Evolutionary conservation across 2,329 filamentous ascomycete species (phyloP).

Genomic region (Paecilomyces fulvus): DNA sequence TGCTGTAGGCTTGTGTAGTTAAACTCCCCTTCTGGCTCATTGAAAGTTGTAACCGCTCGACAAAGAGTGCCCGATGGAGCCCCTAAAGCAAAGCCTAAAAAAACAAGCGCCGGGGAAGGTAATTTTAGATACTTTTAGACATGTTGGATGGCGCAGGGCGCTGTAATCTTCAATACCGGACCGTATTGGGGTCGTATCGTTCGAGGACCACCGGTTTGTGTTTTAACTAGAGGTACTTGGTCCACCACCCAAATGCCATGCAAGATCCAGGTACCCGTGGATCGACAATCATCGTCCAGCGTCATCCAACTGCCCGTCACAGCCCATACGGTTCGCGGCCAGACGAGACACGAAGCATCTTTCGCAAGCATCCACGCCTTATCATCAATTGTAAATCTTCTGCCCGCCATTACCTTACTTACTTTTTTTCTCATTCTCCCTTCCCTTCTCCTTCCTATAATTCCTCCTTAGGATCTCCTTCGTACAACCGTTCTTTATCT

Average conservation of each 20-base stretch:
- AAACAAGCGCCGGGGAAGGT: background rate
- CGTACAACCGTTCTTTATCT: conserved; percentile 10
- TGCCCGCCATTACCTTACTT: conserved; percentile 7
- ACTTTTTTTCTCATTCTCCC: conserved; percentile 15
- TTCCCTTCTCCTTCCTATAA: conserved; percentile 8
- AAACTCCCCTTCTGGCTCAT: background rate
- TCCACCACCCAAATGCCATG: background rate
- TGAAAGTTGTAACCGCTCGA: background rate
- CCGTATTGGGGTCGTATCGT: background rate
- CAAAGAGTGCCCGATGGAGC: background rate
- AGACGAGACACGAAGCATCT: conserved; percentile 14
- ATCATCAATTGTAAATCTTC: background rate
- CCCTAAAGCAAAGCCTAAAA: background rate
- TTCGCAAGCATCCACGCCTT: conserved; percentile 11
- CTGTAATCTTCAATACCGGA: background rate
- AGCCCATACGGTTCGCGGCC: background rate
- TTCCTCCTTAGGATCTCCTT: conserved; percentile 6
- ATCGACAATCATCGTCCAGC: no score
- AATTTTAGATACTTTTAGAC: background rate
- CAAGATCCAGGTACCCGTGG: background rate
- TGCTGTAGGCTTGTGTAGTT: background rate
- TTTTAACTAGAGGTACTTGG: background rate
- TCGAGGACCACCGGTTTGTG: background rate
- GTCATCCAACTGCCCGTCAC: background rate
- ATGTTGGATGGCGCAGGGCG: conserved; percentile 9